Evolutionary conservation across 305 asterid species (phyloP).

Genomic region (Rubia peregrina): DNA sequence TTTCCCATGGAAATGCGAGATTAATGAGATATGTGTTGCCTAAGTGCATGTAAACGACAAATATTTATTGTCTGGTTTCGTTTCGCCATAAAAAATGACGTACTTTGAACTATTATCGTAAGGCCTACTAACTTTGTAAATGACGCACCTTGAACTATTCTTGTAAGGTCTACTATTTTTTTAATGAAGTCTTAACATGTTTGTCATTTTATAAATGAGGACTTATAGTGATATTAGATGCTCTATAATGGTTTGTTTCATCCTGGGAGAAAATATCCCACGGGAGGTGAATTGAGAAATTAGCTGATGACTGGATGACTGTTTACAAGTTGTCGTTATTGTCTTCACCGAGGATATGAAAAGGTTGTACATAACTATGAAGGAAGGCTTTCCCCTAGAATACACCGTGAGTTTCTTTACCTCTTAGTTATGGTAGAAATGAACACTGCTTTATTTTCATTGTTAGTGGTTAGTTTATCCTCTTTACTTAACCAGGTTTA

Average conservation of each 20-base stretch:
- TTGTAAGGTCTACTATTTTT: not conserved
- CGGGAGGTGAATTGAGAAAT: conserved; percentile 16
- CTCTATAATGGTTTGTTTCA: not conserved
- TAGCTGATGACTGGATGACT: conserved; percentile 19
- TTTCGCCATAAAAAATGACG: too few species aligned
- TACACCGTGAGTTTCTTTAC: conserved; percentile 57
- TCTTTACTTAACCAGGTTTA: conserved; percentile 57
- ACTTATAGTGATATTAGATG: not conserved
- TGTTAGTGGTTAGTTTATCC: conserved; percentile 18
- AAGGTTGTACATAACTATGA: conserved; percentile 84
- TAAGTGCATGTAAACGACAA: not conserved
- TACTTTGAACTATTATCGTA: too few species aligned
- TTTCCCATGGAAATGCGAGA: not conserved
- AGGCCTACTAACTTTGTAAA: too few species aligned
- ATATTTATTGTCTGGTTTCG: too few species aligned
- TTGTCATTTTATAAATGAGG: not conserved
- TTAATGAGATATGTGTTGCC: not conserved
- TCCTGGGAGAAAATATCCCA: not conserved
- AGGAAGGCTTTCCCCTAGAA: conserved; percentile 25
- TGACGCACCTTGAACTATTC: too few species aligned
- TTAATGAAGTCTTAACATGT: not conserved
- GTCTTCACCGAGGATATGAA: conserved; percentile 97
- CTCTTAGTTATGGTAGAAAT: conserved; percentile 14
- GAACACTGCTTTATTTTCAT: conserved; percentile 10
- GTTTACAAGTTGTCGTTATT: conserved; percentile 72